phyloP scores from a whole-genome alignment of 2,329 filamentous ascomycete species.

The Ophiostoma piceae region DNA sequence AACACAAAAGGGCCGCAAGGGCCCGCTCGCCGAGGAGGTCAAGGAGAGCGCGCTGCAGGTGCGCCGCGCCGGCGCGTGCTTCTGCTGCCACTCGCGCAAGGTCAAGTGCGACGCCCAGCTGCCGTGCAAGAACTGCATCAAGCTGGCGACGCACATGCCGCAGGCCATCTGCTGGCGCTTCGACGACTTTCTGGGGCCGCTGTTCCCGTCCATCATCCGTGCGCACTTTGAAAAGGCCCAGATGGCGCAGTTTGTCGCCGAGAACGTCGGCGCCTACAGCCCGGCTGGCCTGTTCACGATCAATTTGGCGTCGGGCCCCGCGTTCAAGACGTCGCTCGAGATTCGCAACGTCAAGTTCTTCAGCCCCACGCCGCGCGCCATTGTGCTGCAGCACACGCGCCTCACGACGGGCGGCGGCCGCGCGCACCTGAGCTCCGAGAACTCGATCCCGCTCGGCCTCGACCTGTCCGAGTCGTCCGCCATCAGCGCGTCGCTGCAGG shows the following conservation, averaged over 20 bases:
- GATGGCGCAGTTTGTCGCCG: constrained; percentile 44
- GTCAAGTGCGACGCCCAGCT: constrained; percentile 53
- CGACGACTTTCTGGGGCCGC: constrained; percentile 47
- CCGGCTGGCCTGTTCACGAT: constrained; percentile 43
- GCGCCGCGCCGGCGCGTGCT: constrained; percentile 51
- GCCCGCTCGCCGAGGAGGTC: constrained; percentile 49
- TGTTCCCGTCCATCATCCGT: constrained; percentile 51
- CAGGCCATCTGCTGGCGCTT: constrained; percentile 57
- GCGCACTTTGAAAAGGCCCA: constrained; percentile 47
- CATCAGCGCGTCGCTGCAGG: constrained; percentile 37
- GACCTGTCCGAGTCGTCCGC: constrained; percentile 39
- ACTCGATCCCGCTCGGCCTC: constrained; percentile 48
- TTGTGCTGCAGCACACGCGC: constrained; percentile 50
- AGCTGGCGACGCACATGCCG: constrained; percentile 46
- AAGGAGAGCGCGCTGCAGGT: constrained; percentile 53
- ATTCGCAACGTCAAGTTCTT: constrained; percentile 48
- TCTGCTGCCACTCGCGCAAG: constrained; percentile 56
- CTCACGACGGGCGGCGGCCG: constrained; percentile 35
- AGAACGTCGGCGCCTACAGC: constrained; percentile 46
- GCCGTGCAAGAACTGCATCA: constrained; percentile 53
- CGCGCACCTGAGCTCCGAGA: constrained; percentile 40
- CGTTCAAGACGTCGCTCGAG: constrained; percentile 43
- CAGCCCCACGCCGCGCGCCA: constrained; percentile 40
- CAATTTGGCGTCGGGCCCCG: constrained; percentile 45
- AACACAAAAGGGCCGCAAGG: constrained; percentile 52